phyloP scores from a whole-genome alignment of 768 basidiomycete genomes.

The Cystofilobasidium macerans region DNA sequence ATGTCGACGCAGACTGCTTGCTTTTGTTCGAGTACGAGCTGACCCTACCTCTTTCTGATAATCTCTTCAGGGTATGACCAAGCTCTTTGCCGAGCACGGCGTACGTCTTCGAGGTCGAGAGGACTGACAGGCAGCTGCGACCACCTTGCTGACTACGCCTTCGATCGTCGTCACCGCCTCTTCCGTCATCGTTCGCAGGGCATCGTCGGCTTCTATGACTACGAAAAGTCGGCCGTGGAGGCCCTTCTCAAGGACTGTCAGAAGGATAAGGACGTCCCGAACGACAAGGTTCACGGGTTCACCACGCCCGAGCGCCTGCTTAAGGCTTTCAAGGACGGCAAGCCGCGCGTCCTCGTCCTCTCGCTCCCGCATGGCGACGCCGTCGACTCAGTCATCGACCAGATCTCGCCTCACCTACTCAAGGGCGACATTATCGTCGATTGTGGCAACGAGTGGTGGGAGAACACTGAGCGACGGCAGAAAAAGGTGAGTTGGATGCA shows the following conservation, averaged over 20 bases:
- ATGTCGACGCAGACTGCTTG: too few species aligned
- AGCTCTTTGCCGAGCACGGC: conserved; percentile 30
- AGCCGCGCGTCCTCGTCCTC: conserved; percentile 35
- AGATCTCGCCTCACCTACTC: conserved; percentile 31
- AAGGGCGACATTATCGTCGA: conserved; percentile 38
- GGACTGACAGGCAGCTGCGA: too few species aligned
- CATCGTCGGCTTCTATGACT: conserved; percentile 32
- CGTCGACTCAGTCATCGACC: conserved; percentile 34
- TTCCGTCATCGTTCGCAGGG: not conserved
- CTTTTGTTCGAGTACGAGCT: too few species aligned
- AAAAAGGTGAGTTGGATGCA: conserved; percentile 6
- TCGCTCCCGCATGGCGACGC: conserved; percentile 35
- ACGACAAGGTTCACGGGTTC: not conserved
- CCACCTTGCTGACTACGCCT: not conserved
- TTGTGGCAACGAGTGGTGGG: conserved; percentile 38
- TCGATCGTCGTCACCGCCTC: not conserved
- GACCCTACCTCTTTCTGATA: not conserved
- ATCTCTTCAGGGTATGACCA: conserved; percentile 30
- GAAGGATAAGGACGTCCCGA: conserved; percentile 10
- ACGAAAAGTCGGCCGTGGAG: conserved; percentile 30
- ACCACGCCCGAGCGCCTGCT: conserved; percentile 25
- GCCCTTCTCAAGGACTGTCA: conserved; percentile 25
- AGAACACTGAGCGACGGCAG: conserved; percentile 35
- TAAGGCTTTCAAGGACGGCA: conserved; percentile 29
- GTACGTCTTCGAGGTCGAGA: not conserved